Evolutionary conservation across 352 stramenopile genomes (phyloP).

Genomic region (Pythium rishiriense): DNA sequence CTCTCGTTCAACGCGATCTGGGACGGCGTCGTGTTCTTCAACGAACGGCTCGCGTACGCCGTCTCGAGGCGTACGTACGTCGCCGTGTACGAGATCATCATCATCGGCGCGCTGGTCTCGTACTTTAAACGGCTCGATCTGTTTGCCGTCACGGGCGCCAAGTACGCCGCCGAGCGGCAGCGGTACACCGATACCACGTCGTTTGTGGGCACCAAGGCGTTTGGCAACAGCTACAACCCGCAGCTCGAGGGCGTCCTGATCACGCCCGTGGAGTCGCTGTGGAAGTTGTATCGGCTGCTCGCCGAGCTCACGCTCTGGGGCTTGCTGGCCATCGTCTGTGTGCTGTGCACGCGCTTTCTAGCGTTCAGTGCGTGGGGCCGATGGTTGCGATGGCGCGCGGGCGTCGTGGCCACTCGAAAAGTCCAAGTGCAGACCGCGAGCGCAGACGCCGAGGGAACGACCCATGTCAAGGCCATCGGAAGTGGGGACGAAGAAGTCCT

Average conservation of each 20-base stretch:
- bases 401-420: background rate
- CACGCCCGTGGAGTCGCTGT: conserved; percentile 12
- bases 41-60: conserved; percentile 17
- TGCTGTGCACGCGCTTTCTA: background rate
- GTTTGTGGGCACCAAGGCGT: conserved; percentile 17
- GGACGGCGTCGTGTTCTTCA: conserved; percentile 15
- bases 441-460: background rate
- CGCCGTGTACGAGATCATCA: conserved; percentile 13
- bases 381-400: background rate
- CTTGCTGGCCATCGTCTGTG: conserved; percentile 1
- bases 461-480: background rate
- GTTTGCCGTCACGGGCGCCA: conserved; percentile 14
- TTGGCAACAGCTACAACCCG: conserved; percentile 17
- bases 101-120: conserved; percentile 12
- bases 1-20: conserved; percentile 16
- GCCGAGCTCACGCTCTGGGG: conserved; percentile 13
- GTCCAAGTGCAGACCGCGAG: background rate
- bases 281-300: conserved; percentile 14
- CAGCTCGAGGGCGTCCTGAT: conserved; percentile 5
- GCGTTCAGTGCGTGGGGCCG: background rate
- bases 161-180: conserved; percentile 16
- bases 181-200: conserved; percentile 7
- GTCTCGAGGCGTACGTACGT: conserved; percentile 20
- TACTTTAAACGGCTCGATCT: conserved; percentile 8
- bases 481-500: background rate